phyloP scores from a whole-genome alignment of 306 rosid species.

The Vigna unguiculata region DNA sequence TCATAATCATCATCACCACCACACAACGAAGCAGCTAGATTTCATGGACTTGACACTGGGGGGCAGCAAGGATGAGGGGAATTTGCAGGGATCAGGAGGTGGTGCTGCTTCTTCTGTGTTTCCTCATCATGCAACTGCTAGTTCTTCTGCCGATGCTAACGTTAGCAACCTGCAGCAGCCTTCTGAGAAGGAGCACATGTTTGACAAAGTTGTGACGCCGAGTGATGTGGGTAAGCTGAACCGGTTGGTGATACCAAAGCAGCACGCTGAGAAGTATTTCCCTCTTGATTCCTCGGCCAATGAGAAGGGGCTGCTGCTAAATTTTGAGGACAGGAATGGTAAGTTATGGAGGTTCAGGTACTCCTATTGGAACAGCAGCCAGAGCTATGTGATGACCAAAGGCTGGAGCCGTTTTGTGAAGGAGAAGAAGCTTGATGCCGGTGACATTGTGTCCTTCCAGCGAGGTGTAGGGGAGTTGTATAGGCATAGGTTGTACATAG shows the following conservation, averaged over 20 bases:
- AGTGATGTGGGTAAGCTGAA: conserved; percentile 94
- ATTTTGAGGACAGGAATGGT: conserved; percentile 75
- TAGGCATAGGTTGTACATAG: conserved; percentile 68
- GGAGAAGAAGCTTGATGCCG: conserved; percentile 86
- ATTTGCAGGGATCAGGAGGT: conserved; percentile 34
- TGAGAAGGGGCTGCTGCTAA: conserved; percentile 80
- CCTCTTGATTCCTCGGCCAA: conserved; percentile 73
- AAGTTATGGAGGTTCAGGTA: conserved; percentile 87
- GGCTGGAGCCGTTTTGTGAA: conserved; percentile 96
- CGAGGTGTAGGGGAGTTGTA: conserved; percentile 71
- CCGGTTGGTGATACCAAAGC: conserved; percentile 86
- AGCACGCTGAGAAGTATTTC: conserved; percentile 83
- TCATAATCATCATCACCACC: background rate
- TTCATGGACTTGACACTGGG: conserved; percentile 61
- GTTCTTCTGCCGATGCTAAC: conserved; percentile 19
- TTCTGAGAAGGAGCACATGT: conserved; percentile 81
- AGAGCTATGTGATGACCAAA: conserved; percentile 93
- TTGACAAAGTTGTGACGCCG: conserved; percentile 86
- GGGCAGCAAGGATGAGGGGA: conserved; percentile 31
- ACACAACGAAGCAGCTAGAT: conserved; percentile 39
- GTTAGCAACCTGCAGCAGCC: background rate
- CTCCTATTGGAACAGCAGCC: conserved; percentile 95
- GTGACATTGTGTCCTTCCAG: conserved; percentile 82
- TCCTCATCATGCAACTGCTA: conserved; percentile 5
- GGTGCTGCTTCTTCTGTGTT: background rate